A percentile compares a stretch with the other conserved stretches of the same genome.
Conservation (phyloP, 116 monocot genomes). For the Cymodocea nodosa region DNA sequence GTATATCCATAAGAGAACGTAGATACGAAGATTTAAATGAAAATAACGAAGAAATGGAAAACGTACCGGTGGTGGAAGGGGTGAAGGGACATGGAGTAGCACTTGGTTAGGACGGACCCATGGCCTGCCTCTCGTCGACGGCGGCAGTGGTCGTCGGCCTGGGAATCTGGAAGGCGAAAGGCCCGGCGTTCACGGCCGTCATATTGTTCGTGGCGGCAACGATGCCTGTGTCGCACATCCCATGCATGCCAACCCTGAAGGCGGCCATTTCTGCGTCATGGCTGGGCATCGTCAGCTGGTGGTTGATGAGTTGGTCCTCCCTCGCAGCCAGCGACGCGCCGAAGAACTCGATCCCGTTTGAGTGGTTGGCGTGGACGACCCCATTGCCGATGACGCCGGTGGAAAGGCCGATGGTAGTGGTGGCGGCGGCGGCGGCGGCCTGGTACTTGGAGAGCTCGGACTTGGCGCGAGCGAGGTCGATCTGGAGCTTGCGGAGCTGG, state of each 20-base stretch:
- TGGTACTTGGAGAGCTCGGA: slow-evolving; percentile 55
- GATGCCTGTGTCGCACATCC: slow-evolving; percentile 29
- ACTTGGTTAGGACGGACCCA: too few species aligned
- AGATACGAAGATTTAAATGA: too few species aligned
- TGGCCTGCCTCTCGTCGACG: too few species aligned
- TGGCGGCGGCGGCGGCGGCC: slow-evolving; percentile 1
- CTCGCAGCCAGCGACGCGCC: not conserved
- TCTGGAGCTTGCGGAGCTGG: slow-evolving; percentile 38
- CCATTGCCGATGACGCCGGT: slow-evolving; percentile 6
- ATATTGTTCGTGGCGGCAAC: slow-evolving; percentile 20
- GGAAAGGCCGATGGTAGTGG: not conserved
- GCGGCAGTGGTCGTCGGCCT: too few species aligned
- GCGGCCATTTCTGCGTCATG: slow-evolving; percentile 21
- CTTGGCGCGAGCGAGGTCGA: slow-evolving; percentile 27
- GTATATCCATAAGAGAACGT: too few species aligned
- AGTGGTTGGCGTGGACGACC: slow-evolving; percentile 10
- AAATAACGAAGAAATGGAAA: too few species aligned
- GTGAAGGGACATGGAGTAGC: too few species aligned
- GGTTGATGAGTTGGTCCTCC: not conserved
- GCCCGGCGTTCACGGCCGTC: slow-evolving; percentile 2
- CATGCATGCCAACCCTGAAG: slow-evolving; percentile 19
- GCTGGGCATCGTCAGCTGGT: slow-evolving; percentile 14
- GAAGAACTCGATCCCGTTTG: slow-evolving; percentile 12
- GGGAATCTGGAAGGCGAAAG: too few species aligned
- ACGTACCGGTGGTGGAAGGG: too few species aligned